phyloP scores from a whole-genome alignment of 768 basidiomycete species.

The Suillus subalutaceus region DNA sequence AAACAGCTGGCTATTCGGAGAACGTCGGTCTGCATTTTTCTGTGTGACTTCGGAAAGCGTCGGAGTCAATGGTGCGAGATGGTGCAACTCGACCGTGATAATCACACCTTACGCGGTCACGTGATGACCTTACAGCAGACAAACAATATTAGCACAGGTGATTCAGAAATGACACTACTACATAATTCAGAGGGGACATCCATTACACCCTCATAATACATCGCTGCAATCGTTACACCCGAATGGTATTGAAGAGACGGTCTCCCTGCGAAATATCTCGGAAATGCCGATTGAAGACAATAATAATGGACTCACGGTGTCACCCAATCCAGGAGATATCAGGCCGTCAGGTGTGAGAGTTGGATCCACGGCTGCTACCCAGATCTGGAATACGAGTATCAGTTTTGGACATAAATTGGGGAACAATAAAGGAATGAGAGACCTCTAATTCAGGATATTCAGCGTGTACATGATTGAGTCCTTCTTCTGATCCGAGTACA shows the following conservation, averaged over 20 bases:
- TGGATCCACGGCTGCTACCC: conserved; percentile 82
- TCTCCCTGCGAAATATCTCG: conserved; percentile 61
- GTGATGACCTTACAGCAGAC: conserved; percentile 19
- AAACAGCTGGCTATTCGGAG: not conserved
- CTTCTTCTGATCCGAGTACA: conserved; percentile 77
- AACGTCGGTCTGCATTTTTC: conserved; percentile 8
- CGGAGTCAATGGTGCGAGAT: conserved; percentile 20
- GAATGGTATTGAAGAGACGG: conserved; percentile 79
- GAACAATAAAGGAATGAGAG: not conserved
- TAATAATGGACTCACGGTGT: conserved; percentile 60
- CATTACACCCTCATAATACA: conserved; percentile 1
- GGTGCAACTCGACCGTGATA: conserved; percentile 34
- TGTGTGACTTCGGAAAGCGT: not conserved
- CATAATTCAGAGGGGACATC: not conserved
- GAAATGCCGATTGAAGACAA: conserved; percentile 4
- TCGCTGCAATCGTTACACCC: conserved; percentile 26
- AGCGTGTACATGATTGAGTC: conserved; percentile 64
- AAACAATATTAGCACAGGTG: not conserved
- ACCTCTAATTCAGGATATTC: conserved; percentile 85
- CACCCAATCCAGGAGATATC: conserved; percentile 89
- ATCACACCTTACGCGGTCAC: conserved; percentile 28
- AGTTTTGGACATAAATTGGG: conserved; percentile 4
- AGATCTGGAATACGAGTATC: conserved; percentile 56
- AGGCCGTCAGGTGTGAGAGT: conserved; percentile 73
- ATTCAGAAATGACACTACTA: conserved; percentile 7